phyloP scores from a whole-genome alignment of 73 alveolate species.

The Durusdinium trenchii region DNA sequence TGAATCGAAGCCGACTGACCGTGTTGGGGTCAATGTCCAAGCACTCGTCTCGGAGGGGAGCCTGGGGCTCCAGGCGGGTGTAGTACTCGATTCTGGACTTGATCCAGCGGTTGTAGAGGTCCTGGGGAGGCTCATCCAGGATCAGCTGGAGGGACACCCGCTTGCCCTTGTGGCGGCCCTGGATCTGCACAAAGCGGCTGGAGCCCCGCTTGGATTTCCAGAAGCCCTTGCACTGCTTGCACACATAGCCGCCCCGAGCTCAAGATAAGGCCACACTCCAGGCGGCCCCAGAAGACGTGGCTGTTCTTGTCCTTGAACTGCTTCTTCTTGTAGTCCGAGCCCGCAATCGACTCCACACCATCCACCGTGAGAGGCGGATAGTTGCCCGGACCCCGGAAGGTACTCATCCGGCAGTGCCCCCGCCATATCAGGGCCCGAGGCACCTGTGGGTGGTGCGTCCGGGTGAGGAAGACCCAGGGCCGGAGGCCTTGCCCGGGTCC shows the following conservation, averaged over 20 bases:
- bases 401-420: background rate
- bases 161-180: background rate
- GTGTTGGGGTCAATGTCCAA: background rate
- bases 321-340: background rate
- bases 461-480: background rate
- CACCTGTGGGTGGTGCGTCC: background rate
- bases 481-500: background rate
- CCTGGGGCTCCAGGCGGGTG: background rate
- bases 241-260: background rate
- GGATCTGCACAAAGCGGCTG: background rate
- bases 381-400: background rate
- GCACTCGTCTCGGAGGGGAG: background rate
- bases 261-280: background rate
- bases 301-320: background rate
- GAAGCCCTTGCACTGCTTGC: background rate
- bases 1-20: background rate
- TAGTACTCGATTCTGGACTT: background rate
- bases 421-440: background rate
- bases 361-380: background rate
- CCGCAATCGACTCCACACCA: background rate
- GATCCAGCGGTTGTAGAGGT: background rate
- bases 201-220: background rate
- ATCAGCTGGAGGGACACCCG: background rate
- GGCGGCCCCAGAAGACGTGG: background rate
- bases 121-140: constrained; percentile 25